Evolutionary conservation across 2,329 filamentous ascomycete species (phyloP).

Genomic region (Aspergillus alliaceus): DNA sequence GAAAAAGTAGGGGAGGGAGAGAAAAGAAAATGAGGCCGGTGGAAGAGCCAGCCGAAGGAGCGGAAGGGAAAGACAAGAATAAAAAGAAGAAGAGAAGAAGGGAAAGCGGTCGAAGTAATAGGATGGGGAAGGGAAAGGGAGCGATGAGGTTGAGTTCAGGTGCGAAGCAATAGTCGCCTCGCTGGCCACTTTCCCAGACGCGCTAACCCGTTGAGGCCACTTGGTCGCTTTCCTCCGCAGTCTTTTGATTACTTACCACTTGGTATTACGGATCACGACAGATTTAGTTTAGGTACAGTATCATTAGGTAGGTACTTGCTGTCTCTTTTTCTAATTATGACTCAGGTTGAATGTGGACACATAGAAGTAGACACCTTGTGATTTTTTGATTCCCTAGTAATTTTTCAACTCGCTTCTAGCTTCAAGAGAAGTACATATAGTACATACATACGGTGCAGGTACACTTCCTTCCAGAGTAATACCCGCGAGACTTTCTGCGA

Average conservation of each 20-base stretch:
- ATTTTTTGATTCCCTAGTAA: too few relatives aligned
- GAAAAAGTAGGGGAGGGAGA: constrained; percentile 17
- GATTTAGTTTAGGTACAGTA: too few relatives aligned
- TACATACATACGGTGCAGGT: too few relatives aligned
- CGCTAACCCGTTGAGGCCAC: constrained; percentile 40
- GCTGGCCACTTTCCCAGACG: constrained; percentile 40
- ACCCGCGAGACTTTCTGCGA: too few relatives aligned
- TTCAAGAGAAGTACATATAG: too few relatives aligned
- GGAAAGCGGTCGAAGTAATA: constrained; percentile 21
- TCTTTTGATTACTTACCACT: neutral
- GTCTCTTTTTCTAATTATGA: neutral
- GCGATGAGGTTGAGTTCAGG: constrained; percentile 22
- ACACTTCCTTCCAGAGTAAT: too few relatives aligned
- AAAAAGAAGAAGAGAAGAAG: constrained; percentile 25
- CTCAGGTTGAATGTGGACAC: neutral
- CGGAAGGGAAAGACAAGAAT: constrained; percentile 23
- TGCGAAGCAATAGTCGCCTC: constrained; percentile 21
- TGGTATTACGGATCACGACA: neutral
- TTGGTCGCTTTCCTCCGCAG: constrained; percentile 32
- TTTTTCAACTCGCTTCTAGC: too few relatives aligned
- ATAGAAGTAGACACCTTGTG: too few relatives aligned
- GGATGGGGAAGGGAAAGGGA: constrained; percentile 24
- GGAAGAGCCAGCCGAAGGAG: constrained; percentile 37
- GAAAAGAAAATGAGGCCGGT: constrained; percentile 31
- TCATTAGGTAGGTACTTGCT: too few relatives aligned